phyloP scores from a whole-genome alignment of 148 eudicot species.

The Chenopodium album region DNA sequence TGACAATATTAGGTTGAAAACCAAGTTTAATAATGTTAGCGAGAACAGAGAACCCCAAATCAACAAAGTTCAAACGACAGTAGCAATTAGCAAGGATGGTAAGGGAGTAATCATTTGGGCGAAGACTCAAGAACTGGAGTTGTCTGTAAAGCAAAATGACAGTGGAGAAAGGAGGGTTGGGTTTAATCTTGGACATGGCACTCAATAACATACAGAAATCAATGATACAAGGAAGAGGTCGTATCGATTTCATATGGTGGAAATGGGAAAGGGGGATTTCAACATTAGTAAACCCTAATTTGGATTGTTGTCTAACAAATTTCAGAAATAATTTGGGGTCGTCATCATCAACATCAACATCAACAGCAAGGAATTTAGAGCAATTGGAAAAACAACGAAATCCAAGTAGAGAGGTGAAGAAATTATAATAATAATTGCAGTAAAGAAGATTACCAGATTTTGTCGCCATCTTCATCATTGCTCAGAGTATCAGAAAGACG shows the following conservation, averaged over 20 bases:
- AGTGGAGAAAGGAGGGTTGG: neutral
- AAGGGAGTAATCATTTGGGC: neutral
- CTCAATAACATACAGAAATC: neutral
- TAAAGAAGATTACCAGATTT: no score
- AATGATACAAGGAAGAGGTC: neutral
- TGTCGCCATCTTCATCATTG: no score
- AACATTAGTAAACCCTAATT: conserved; percentile 8
- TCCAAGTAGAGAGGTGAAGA: no score
- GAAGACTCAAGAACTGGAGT: neutral
- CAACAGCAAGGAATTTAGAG: no score
- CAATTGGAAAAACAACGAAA: no score
- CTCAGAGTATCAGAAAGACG: no score
- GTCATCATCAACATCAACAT: no score
- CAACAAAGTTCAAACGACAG: neutral
- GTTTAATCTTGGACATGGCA: conserved; percentile 8
- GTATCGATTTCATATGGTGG: neutral
- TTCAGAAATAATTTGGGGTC: neutral
- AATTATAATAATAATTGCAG: no score
- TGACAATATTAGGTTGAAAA: neutral
- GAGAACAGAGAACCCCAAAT: neutral
- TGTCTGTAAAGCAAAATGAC: neutral
- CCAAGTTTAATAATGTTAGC: neutral
- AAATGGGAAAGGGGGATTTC: neutral
- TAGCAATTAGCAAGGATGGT: neutral
- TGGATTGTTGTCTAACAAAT: neutral